These are phyloP conservation scores for Sporodiniella umbellata DNA, from an alignment of 371 early-diverging fungal species.

Conservation along the genomic window DNA sequence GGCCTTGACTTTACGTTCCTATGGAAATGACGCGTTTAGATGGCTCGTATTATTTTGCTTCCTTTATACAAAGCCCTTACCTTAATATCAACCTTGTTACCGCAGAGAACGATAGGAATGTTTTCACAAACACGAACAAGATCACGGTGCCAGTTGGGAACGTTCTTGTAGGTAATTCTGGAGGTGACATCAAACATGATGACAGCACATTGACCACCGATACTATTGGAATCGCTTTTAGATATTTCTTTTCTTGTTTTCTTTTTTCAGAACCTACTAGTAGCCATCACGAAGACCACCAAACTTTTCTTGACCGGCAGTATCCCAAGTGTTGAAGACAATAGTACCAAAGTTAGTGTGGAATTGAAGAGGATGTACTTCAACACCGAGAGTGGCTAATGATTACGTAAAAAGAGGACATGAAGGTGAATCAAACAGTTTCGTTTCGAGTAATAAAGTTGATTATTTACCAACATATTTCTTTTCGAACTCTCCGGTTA, in stretches of 20 bases:
- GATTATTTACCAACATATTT: slow-evolving; percentile 95
- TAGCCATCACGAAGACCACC: slow-evolving; percentile 99
- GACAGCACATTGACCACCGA: slow-evolving; percentile 99
- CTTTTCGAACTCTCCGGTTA: slow-evolving; percentile 99
- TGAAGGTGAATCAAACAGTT: background rate
- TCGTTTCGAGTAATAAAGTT: background rate
- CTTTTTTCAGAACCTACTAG: slow-evolving; percentile 78
- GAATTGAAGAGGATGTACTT: slow-evolving; percentile 97
- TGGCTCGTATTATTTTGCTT: slow-evolving; percentile 4
- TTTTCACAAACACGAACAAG: slow-evolving; percentile 98
- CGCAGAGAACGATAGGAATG: slow-evolving; percentile 99
- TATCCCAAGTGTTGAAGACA: slow-evolving; percentile 99
- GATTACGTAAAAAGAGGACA: background rate
- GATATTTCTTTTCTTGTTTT: background rate
- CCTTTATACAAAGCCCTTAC: slow-evolving; percentile 12
- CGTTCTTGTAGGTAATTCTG: slow-evolving; percentile 99
- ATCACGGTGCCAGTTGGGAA: slow-evolving; percentile 99
- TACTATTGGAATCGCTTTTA: slow-evolving; percentile 48
- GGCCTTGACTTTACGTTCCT: slow-evolving; percentile 99
- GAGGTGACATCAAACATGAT: slow-evolving; percentile 99
- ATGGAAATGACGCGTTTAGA: slow-evolving; percentile 1
- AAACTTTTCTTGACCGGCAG: slow-evolving; percentile 99
- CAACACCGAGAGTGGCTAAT: slow-evolving; percentile 99
- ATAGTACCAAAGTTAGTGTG: slow-evolving; percentile 97
- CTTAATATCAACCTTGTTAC: slow-evolving; percentile 99